These are phyloP conservation scores for Nannochloropsis oceanica DNA, from an alignment of 108 stramenopile species.

Conservation along the genomic window DNA sequence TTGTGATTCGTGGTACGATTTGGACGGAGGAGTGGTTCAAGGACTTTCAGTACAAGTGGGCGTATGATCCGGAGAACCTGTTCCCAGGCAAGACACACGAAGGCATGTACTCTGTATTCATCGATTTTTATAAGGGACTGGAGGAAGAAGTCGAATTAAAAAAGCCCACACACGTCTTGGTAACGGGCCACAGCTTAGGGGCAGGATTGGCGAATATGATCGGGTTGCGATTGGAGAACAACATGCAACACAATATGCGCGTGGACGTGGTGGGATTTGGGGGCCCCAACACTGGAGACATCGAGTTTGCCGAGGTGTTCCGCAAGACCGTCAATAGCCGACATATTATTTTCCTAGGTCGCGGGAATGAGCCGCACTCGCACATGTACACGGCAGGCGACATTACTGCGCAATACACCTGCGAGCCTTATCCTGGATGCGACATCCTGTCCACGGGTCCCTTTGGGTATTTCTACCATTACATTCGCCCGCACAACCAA, in stretches of 20 bases:
- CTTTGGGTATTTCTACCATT: not conserved
- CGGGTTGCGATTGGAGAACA: not conserved
- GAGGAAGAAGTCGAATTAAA: not conserved
- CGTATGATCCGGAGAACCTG: not conserved
- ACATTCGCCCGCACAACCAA: not conserved
- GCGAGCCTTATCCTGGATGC: not conserved
- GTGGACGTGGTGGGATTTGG: not conserved
- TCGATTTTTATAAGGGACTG: not conserved
- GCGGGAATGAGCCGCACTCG: not conserved
- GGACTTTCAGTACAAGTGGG: not conserved
- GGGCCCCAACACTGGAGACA: not conserved
- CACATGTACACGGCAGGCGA: not conserved
- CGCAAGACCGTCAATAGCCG: not conserved
- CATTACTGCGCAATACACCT: not conserved
- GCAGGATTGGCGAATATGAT: not conserved
- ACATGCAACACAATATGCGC: not conserved
- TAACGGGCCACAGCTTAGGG: not conserved
- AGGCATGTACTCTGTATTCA: not conserved
- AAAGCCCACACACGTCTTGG: not conserved
- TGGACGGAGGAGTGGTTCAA: not conserved
- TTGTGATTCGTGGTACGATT: not conserved
- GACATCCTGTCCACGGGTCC: not conserved
- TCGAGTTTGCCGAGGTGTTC: not conserved
- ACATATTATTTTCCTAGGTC: not conserved
- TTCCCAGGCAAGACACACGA: not conserved